phyloP scores from a whole-genome alignment of 495 filamentous ascomycete genomes.

The Annulohypoxylon stygium region DNA sequence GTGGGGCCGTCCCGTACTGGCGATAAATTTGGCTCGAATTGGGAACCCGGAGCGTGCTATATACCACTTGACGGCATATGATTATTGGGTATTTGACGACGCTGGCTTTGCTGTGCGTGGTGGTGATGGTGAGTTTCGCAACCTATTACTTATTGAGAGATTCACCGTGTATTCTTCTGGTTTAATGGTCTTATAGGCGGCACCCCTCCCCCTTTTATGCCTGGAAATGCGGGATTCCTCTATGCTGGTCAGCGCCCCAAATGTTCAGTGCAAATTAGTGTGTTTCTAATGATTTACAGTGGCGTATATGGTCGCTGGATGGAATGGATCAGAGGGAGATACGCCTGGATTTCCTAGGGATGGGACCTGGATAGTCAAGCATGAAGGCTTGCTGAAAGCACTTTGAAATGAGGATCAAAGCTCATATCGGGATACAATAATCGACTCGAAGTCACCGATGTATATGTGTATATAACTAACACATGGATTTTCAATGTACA shows the following conservation, averaged over 20 bases:
- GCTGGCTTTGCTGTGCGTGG: constrained; percentile 58
- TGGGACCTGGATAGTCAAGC: constrained; percentile 32
- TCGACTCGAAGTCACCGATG: no score
- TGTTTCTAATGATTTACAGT: constrained; percentile 27
- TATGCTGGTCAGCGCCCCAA: constrained; percentile 41
- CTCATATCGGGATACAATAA: no score
- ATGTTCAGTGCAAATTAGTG: not conserved
- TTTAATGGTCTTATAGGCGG: constrained; percentile 33
- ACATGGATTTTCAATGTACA: not conserved
- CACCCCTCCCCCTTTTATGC: constrained; percentile 48
- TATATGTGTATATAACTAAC: not conserved
- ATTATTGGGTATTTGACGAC: constrained; percentile 58
- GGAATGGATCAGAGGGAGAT: constrained; percentile 41
- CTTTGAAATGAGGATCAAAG: not conserved
- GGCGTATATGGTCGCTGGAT: constrained; percentile 44
- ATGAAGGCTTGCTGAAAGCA: constrained; percentile 38
- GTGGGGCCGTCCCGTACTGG: constrained; percentile 58
- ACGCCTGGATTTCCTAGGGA: constrained; percentile 43
- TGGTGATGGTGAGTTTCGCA: constrained; percentile 36
- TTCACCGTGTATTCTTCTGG: not conserved
- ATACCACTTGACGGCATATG: constrained; percentile 52
- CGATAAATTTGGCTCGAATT: constrained; percentile 56
- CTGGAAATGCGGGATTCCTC: constrained; percentile 48
- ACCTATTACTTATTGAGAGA: no score
- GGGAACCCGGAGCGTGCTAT: constrained; percentile 54